Base-by-base conservation (phyloP, 305 asterid species). In the Withania somnifera region DNA sequence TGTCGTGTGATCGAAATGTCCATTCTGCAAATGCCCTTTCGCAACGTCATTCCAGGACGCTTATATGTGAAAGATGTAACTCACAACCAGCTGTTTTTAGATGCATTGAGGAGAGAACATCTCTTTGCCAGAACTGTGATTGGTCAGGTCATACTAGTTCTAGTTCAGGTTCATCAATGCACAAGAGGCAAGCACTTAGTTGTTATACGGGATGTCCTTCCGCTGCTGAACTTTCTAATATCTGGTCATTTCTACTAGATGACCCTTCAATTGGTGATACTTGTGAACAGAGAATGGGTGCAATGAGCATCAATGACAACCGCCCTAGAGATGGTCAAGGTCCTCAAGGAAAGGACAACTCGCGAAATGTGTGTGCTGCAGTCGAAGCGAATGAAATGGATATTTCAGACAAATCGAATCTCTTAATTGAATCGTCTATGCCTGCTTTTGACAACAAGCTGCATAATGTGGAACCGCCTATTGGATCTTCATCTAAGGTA, bases 1-100 rank as follows among this genome's bases (percentile, higher is more conserved):
- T 95, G 78, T 91, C 98, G 30, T 95, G 98, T 80, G 98, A 95
- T 75, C 91, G 95, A 13, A 90, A 85, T 52, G 89, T 95, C 80
- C 98, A 95, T 89, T 95, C 97, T 6, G 98, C 98, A 9, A 95
- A 95, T 71, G 90, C 93, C 20, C 98, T 95, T 83, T 92, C 98
- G n/a, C 90, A 85, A 78, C 97, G 98, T 63, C 98, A 95, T 86
- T 87, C 89, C 42, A 90, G 98, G 88, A 90, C 94, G 28, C 97
- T 92, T 69, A 82, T 93, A 19, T 95, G 98, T 38, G 98, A 93
- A 82, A 86, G 90, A 76, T 95, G 98, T 85, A 92, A 89, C 80
- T 71, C 79, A 67, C 91, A 91, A 66, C 97, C 97, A 53, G 95
- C 98, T 30, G 61, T 83, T 15, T 91, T 90, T 19, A 88, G 98